A percentile compares a stretch with the other conserved stretches of the same genome.
Conservation (phyloP, 2,329 filamentous ascomycete genomes). For the Cercospora zeae-maydis region DNA sequence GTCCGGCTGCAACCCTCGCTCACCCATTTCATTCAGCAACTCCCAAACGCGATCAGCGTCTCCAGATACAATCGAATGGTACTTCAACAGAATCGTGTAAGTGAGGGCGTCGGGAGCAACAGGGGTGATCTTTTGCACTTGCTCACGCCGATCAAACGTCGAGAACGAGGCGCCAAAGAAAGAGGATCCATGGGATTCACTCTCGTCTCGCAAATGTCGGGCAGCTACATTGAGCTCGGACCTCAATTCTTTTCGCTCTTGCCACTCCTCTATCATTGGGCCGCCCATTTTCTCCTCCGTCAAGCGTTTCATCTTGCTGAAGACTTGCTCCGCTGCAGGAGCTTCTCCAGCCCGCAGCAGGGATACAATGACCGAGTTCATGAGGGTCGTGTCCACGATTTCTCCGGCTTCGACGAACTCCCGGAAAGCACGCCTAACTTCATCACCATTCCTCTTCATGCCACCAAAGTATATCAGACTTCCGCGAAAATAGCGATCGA, state of each 20-base stretch:
- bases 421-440: constrained; percentile 71
- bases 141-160: constrained; percentile 34
- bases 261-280: constrained; percentile 40
- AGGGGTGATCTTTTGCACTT: constrained; percentile 62
- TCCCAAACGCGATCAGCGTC: constrained; percentile 67
- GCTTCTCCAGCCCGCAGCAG: constrained; percentile 74
- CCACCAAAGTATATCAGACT: constrained; percentile 82
- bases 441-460: constrained; percentile 66
- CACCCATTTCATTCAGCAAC: constrained; percentile 76
- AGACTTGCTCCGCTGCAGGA: constrained; percentile 72
- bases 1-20: constrained; percentile 64
- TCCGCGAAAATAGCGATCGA: constrained; percentile 77
- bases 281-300: constrained; percentile 42
- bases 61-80: constrained; percentile 67
- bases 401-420: constrained; percentile 82
- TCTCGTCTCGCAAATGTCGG: constrained; percentile 45
- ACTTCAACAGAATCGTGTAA: constrained; percentile 72
- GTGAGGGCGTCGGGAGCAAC: constrained; percentile 74
- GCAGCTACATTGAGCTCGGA: constrained; percentile 47
- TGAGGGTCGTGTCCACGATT: constrained; percentile 78
- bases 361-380: constrained; percentile 82
- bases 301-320: constrained; percentile 73
- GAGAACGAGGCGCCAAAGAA: constrained; percentile 33
- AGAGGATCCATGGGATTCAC: constrained; percentile 49
- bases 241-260: constrained; percentile 43